Evolutionary conservation across 2,329 filamentous ascomycete species (phyloP).

Genomic region (Coleophoma crateriformis): DNA sequence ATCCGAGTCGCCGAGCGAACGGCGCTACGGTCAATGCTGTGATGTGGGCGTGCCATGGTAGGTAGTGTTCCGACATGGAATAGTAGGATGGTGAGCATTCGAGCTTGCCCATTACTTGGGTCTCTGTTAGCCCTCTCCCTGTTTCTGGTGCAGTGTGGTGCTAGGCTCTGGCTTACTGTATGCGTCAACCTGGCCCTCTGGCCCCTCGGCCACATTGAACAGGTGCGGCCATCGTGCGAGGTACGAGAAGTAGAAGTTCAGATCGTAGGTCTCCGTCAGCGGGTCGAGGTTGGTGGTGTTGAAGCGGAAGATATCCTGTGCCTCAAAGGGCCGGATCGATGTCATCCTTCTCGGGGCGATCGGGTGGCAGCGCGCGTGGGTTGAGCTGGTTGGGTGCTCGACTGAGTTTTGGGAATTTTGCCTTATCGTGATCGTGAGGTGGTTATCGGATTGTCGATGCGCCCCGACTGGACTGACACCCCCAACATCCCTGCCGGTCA

Average conservation of each 20-base stretch:
- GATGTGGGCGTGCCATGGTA: conserved; percentile 99
- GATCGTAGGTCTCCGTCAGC: conserved; percentile 95
- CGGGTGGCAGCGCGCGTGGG: background rate
- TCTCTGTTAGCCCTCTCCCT: no score
- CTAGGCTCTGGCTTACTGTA: conserved; percentile 62
- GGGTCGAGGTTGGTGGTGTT: conserved; percentile 95
- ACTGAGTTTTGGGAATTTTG: no score
- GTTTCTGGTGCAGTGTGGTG: background rate
- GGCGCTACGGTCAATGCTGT: conserved; percentile 92
- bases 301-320: conserved; percentile 80
- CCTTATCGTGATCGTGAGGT: background rate
- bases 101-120: conserved; percentile 88
- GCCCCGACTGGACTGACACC: no score
- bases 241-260: conserved; percentile 94
- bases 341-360: conserved; percentile 49
- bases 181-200: conserved; percentile 81
- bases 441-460: background rate
- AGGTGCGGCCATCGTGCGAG: conserved; percentile 92
- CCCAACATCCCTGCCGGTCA: no score
- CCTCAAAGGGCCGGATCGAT: conserved; percentile 78
- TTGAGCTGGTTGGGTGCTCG: background rate
- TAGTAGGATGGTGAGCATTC: conserved; percentile 77
- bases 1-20: conserved; percentile 75
- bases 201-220: conserved; percentile 86
- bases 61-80: conserved; percentile 76